Evolutionary conservation across 176 grass and related monocot genomes (phyloP).

Genomic region (Avena atlantica): DNA sequence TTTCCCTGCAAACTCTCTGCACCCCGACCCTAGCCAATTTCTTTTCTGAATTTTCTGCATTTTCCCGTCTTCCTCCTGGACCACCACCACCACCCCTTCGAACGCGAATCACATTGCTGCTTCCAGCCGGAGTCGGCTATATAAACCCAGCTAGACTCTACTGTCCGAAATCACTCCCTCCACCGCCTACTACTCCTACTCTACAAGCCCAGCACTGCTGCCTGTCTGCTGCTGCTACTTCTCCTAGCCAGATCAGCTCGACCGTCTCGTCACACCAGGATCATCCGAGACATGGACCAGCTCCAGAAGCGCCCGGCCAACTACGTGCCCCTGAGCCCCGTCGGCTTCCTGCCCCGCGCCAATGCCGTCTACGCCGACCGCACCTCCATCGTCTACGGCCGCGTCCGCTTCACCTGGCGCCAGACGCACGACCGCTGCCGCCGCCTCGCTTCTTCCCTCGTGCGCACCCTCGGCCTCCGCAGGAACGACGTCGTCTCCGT

Average conservation of each 20-base stretch:
- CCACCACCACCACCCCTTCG: not conserved
- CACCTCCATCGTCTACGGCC: slow-evolving; percentile 60
- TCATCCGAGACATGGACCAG: slow-evolving; percentile 51
- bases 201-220: not conserved
- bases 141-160: not conserved
- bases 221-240: not conserved
- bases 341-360: slow-evolving; percentile 66
- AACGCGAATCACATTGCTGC: not conserved
- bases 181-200: not conserved
- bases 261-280: not conserved
- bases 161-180: not conserved
- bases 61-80: not conserved
- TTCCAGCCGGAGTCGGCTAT: not conserved
- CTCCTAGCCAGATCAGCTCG: not conserved
- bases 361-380: slow-evolving; percentile 76
- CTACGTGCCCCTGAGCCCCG: slow-evolving; percentile 64
- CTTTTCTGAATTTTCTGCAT: not conserved
- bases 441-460: slow-evolving; percentile 65
- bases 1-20: slow-evolving; percentile 33
- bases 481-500: slow-evolving; percentile 70
- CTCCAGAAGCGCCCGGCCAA: slow-evolving; percentile 58
- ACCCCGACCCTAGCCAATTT: not conserved
- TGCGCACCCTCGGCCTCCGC: slow-evolving; percentile 44
- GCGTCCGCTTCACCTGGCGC: slow-evolving; percentile 56
- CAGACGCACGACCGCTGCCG: slow-evolving; percentile 64